These are phyloP conservation scores for Pseudocercospora vitis DNA, from an alignment of 2,329 filamentous ascomycete genomes.

Conservation along the genomic window DNA sequence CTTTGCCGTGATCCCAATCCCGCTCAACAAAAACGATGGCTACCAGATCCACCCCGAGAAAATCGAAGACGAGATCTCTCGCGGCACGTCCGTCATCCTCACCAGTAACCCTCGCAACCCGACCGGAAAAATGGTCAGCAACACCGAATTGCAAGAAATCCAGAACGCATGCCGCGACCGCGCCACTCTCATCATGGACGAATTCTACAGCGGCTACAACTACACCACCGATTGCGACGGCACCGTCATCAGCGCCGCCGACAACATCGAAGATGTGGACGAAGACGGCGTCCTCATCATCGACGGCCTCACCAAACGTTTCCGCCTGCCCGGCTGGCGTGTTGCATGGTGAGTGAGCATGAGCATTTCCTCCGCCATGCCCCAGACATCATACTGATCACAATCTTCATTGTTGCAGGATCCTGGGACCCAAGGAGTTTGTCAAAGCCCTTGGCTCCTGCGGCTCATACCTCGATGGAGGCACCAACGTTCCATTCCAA, in stretches of 20 bases:
- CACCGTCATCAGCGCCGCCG: slow-evolving; percentile 80
- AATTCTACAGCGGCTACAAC: slow-evolving; percentile 93
- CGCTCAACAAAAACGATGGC: slow-evolving; percentile 77
- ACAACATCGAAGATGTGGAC: slow-evolving; percentile 87
- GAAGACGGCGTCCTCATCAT: slow-evolving; percentile 84
- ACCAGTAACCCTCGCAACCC: slow-evolving; percentile 96
- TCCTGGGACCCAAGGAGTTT: slow-evolving; percentile 87
- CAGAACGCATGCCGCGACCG: slow-evolving; percentile 90
- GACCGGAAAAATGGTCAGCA: slow-evolving; percentile 81
- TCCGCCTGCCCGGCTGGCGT: slow-evolving; percentile 92
- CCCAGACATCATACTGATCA: no score
- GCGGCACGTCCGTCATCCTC: slow-evolving; percentile 68
- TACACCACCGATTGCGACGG: slow-evolving; percentile 92
- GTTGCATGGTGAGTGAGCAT: no score
- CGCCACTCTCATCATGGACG: slow-evolving; percentile 89
- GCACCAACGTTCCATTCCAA: slow-evolving; percentile 92
- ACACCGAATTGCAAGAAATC: slow-evolving; percentile 83
- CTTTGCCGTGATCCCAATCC: slow-evolving; percentile 83
- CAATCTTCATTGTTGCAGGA: no score
- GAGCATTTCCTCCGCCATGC: no score
- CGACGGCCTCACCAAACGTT: slow-evolving; percentile 93
- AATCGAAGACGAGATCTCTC: slow-evolving; percentile 65
- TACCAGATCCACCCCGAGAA: slow-evolving; percentile 94
- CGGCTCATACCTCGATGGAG: slow-evolving; percentile 90
- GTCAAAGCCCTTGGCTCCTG: slow-evolving; percentile 90